These are phyloP conservation scores for Umbellularia californica DNA, from an alignment of 164 flowering plant genomes.

Conservation along the genomic window DNA sequence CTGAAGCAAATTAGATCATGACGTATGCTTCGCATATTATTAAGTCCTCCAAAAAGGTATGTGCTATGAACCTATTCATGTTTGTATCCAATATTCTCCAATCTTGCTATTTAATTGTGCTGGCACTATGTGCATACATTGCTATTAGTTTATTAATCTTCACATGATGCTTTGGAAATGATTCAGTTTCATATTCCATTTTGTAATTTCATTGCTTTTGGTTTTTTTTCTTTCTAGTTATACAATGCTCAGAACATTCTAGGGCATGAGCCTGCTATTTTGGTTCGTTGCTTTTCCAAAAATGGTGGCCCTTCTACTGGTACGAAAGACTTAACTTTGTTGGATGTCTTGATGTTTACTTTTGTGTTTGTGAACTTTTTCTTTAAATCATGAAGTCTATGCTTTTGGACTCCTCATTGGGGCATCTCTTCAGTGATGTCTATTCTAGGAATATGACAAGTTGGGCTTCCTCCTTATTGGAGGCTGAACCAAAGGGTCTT, in stretches of 20 bases:
- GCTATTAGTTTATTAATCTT: neutral
- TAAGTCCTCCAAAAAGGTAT: neutral
- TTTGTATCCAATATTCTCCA: neutral
- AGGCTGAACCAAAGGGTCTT: no score
- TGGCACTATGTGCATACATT: neutral
- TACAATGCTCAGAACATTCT: conserved; percentile 1
- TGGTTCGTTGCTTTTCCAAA: conserved; percentile 7
- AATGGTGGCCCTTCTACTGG: neutral
- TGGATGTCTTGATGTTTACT: neutral
- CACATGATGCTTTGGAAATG: neutral
- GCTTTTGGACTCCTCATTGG: no score
- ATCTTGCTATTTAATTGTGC: neutral
- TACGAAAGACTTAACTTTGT: neutral
- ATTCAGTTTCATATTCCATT: neutral
- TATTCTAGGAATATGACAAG: no score
- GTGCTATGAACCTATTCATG: no score
- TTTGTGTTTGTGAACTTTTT: neutral
- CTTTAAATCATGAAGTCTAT: no score
- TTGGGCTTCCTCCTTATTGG: no score
- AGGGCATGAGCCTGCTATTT: neutral
- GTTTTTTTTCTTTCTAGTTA: neutral
- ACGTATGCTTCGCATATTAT: neutral
- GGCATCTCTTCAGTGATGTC: no score
- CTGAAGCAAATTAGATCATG: neutral
- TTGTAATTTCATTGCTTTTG: neutral